phyloP scores from a whole-genome alignment of 2,329 filamentous ascomycete genomes.

The Ophiosphaerella narmari region DNA sequence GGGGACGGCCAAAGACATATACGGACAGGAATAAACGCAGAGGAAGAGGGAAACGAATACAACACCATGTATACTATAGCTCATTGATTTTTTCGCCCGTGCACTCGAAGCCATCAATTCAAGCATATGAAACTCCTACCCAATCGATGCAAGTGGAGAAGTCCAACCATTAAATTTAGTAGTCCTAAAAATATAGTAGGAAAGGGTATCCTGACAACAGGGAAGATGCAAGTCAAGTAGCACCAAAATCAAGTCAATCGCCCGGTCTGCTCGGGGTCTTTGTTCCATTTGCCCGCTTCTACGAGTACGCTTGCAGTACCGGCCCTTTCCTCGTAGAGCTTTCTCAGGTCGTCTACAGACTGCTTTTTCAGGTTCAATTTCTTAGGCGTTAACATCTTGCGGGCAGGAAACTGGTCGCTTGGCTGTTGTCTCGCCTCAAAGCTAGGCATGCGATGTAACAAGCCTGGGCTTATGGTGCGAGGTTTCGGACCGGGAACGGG shows the following conservation, averaged over 20 bases:
- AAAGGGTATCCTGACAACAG: constrained; percentile 3
- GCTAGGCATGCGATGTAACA: constrained; percentile 54
- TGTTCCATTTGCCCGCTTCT: constrained; percentile 13
- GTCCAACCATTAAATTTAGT: not conserved
- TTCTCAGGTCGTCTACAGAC: constrained; percentile 53
- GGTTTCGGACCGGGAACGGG: constrained; percentile 36
- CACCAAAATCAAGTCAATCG: not conserved
- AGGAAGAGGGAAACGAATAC: too few species aligned
- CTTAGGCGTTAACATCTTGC: constrained; percentile 29
- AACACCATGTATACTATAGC: too few species aligned
- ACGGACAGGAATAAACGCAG: too few species aligned
- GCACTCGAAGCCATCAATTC: too few species aligned
- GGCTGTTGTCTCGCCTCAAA: constrained; percentile 41
- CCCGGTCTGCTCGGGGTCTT: not conserved
- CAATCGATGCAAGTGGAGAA: too few species aligned
- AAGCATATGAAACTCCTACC: too few species aligned
- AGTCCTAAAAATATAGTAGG: not conserved
- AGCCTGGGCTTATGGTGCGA: constrained; percentile 46
- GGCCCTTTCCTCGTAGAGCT: constrained; percentile 55
- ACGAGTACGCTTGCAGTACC: constrained; percentile 44
- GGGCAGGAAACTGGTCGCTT: constrained; percentile 14
- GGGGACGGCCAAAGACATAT: too few species aligned
- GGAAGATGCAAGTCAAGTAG: not conserved
- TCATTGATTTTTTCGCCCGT: too few species aligned
- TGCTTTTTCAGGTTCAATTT: constrained; percentile 51